Evolutionary conservation across 1,284 basidiomycete genomes (phyloP).

Genomic region (Cryptococcus hybrid): DNA sequence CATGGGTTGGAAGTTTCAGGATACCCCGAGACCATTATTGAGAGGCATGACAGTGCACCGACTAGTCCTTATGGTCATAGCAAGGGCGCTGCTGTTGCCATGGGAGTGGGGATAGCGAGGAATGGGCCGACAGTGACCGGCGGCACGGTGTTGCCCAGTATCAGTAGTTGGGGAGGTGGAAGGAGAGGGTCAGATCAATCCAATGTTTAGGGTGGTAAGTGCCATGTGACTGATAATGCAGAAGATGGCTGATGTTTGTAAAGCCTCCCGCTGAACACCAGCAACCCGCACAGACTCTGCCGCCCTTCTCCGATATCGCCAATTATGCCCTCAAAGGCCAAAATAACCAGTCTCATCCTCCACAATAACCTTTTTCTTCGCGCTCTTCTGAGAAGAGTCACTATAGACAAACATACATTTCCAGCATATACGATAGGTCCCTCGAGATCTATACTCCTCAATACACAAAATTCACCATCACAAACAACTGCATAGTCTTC

Average conservation of each 20-base stretch:
- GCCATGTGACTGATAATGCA: background rate
- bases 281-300: slow-evolving; percentile 46
- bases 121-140: slow-evolving; percentile 1
- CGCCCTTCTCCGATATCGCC: slow-evolving; percentile 56
- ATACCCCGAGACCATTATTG: slow-evolving; percentile 1
- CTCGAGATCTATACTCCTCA: too few relatives aligned
- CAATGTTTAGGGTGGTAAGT: slow-evolving; percentile 87
- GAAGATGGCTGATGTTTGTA: background rate
- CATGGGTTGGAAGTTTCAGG: slow-evolving; percentile 1
- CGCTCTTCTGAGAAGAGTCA: too few relatives aligned
- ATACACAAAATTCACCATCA: too few relatives aligned
- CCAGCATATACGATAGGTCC: too few relatives aligned
- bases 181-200: slow-evolving; percentile 60
- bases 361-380: too few relatives aligned
- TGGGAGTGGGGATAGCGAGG: slow-evolving; percentile 31
- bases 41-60: slow-evolving; percentile 24
- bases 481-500: too few relatives aligned
- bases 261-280: slow-evolving; percentile 16
- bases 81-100: slow-evolving; percentile 33
- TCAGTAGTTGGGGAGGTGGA: slow-evolving; percentile 48
- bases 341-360: background rate
- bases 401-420: too few relatives aligned
- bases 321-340: slow-evolving; percentile 53
- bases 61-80: slow-evolving; percentile 44
- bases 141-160: slow-evolving; percentile 51